Evolutionary conservation across 2,329 filamentous ascomycete genomes (phyloP), one percentile per base, ranked within the genome.

Genomic region (Colletotrichum scovillei): DNA sequence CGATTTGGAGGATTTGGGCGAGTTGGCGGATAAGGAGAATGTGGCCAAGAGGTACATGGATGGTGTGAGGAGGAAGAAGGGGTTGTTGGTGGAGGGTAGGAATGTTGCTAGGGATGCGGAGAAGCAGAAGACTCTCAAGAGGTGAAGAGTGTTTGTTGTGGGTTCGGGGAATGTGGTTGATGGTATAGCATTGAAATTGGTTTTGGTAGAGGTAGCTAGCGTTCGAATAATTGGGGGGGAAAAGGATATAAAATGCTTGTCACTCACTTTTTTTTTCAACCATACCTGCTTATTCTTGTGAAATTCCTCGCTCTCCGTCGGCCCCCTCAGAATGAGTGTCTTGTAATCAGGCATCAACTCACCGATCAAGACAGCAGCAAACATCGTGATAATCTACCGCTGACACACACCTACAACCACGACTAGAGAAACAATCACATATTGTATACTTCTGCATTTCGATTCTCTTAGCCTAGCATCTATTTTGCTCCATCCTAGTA

Each of bases 1-100:
- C 81, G 95, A 99, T 80, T 84, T 99, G 64, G 97, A 99, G 87
- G 97, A 99, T 86, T 85, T 99, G 74, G 97, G 97, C 30, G 96
- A 98, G 86, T 86, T 96, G 81, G 97, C 94, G 4, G 97, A 99
- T 84, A 90, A 91, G 80, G 97, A 98, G 87, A 98, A 98, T 84
- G 94, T 98, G 63, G 97, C 97, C 28, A 98, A 97, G 90, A 86
- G 94, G 80, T 98, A 98, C 86, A 95, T 99, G 90, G 97, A 99
- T 84, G 87, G 89, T 49, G 96, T 99, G 53, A 88, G 97, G 79
- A 89, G 88, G 80, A 89, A 95, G 82, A 99, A 99, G 90, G 97
- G 97, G 0, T 80, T 99, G 83, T 84, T 97, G 77, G 92, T 99
- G 3, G 92, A 92, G 85, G 94, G 93, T 1, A 90, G 92, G 76